Conservation (phyloP, 148 eudicot genomes). For the Rhododendron molle region DNA sequence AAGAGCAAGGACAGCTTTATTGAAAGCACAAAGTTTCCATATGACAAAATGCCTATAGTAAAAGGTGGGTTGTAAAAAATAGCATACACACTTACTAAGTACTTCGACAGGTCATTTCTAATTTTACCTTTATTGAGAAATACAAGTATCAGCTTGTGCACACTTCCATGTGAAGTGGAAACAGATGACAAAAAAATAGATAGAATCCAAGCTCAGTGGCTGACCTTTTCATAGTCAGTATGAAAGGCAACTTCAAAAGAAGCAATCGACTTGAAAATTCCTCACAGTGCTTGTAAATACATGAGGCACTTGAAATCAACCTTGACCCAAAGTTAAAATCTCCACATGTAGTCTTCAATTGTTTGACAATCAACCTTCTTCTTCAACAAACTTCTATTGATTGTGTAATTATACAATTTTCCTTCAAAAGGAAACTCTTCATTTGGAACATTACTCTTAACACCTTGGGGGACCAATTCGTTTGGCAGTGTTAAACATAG, state of each 20-base stretch:
- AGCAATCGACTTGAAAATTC: constrained; percentile 37
- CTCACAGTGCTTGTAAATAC: constrained; percentile 33
- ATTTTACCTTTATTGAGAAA: constrained; percentile 33
- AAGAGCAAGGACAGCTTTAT: constrained; percentile 8
- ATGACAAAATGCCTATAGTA: background rate
- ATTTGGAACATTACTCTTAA: constrained; percentile 42
- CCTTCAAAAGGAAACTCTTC: constrained; percentile 54
- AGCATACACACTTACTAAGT: background rate
- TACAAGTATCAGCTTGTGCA: constrained; percentile 22
- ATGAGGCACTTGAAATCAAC: constrained; percentile 51
- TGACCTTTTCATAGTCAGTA: constrained; percentile 52
- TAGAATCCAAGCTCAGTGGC: constrained; percentile 35
- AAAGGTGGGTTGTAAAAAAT: background rate
- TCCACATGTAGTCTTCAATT: constrained; percentile 46
- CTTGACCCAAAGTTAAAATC: constrained; percentile 36
- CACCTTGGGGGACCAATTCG: constrained; percentile 45
- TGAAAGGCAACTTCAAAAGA: constrained; percentile 59
- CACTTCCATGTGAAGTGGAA: constrained; percentile 28
- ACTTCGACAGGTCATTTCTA: constrained; percentile 20
- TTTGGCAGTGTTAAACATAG: constrained; percentile 48
- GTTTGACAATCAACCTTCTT: constrained; percentile 48
- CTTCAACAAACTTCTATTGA: constrained; percentile 56
- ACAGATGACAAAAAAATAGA: constrained; percentile 21
- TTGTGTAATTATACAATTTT: constrained; percentile 34
- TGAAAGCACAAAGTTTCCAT: background rate